Evolutionary conservation across 129 eudicot species (phyloP).

Genomic region (Flaveria linearis): DNA sequence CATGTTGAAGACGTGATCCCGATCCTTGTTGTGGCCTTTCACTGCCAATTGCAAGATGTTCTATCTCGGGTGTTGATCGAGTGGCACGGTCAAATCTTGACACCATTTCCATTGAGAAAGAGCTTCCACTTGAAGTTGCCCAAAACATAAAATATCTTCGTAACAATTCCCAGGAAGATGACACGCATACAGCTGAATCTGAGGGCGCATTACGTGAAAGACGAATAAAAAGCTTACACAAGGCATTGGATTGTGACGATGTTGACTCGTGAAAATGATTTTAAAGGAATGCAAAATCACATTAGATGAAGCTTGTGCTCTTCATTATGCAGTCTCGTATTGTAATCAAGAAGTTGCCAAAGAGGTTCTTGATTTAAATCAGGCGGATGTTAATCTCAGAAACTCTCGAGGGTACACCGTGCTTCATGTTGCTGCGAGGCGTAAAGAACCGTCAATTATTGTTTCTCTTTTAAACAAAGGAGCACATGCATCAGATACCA

Average conservation of each 20-base stretch:
- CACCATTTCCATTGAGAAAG: conserved; percentile 52
- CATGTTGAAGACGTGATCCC: conserved; percentile 66
- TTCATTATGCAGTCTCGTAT: conserved; percentile 70
- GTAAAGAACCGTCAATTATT: conserved; percentile 66
- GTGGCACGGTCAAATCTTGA: conserved; percentile 63
- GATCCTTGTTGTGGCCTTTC: conserved; percentile 55
- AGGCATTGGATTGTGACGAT: conserved; percentile 74
- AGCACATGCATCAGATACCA: conserved; percentile 49
- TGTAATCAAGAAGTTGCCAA: conserved; percentile 56
- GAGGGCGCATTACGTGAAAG: conserved; percentile 43
- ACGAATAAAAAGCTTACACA: conserved; percentile 54
- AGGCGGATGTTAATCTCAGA: conserved; percentile 56
- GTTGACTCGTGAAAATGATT: conserved; percentile 59
- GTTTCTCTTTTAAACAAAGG: conserved; percentile 54
- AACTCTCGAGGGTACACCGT: conserved; percentile 65
- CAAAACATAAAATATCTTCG: conserved; percentile 41
- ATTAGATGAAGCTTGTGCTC: conserved; percentile 63
- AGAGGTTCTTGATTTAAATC: conserved; percentile 50
- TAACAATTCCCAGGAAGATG: conserved; percentile 28
- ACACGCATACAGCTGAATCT: conserved; percentile 26
- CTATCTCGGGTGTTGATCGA: conserved; percentile 46
- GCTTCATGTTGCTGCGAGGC: conserved; percentile 76
- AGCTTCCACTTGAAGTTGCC: conserved; percentile 54
- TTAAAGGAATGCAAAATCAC: conserved; percentile 53
- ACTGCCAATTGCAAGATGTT: conserved; percentile 44